Percentiles rank a stretch among this genome's conserved stretches.
These are phyloP conservation scores for Leccinum variicolor DNA, from an alignment of 768 basidiomycete species.

Conservation along the genomic window DNA sequence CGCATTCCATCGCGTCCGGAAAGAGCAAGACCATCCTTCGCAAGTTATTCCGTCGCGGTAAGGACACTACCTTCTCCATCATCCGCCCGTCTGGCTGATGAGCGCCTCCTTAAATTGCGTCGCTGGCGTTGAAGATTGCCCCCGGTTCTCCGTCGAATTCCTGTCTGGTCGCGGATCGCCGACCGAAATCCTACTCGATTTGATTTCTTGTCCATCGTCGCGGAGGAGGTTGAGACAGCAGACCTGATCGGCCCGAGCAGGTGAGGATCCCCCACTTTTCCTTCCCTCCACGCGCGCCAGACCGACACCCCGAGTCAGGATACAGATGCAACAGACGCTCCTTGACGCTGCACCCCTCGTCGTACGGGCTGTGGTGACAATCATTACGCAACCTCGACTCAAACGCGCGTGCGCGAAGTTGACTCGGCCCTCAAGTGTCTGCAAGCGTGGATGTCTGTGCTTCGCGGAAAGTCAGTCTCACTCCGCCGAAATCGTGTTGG, in stretches of 20 bases:
- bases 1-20: constrained; percentile 56
- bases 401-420: constrained; percentile 41
- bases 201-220: constrained; percentile 82
- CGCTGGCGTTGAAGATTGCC: constrained; percentile 68
- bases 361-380: constrained; percentile 58
- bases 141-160: constrained; percentile 53
- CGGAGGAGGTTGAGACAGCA: constrained; percentile 76
- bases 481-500: background rate
- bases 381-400: constrained; percentile 44
- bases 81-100: constrained; percentile 3
- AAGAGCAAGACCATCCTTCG: constrained; percentile 71
- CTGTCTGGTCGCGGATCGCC: constrained; percentile 60
- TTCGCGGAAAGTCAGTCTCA: constrained; percentile 60
- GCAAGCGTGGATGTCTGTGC: constrained; percentile 74
- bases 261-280: constrained; percentile 40
- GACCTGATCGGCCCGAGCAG: constrained; percentile 72
- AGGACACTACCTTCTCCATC: constrained; percentile 1
- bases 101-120: constrained; percentile 45
- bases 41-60: constrained; percentile 84
- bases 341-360: constrained; percentile 69
- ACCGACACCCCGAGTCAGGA: too few relatives aligned
- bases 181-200: constrained; percentile 63
- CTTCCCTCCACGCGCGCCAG: background rate
- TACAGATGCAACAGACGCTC: constrained; percentile 48
- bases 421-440: constrained; percentile 75